Conservation (phyloP, 2,329 filamentous ascomycete genomes). For the Aspergillus pseudoterreus region DNA sequence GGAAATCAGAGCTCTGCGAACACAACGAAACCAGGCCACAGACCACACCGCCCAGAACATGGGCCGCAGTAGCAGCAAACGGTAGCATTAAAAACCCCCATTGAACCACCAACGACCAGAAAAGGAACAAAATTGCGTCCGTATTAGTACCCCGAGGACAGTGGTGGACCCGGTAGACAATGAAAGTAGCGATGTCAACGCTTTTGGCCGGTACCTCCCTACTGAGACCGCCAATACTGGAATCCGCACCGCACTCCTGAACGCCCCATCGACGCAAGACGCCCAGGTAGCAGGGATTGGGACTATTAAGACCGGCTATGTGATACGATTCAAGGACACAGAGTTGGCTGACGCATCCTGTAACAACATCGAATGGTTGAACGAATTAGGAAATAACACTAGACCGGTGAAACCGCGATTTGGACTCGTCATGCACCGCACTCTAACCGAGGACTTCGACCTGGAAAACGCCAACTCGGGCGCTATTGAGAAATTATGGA, state of each 20-base stretch:
- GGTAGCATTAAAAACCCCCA: too few relatives aligned
- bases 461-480: conserved; percentile 6
- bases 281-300: conserved; percentile 13
- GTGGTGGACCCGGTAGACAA: too few relatives aligned
- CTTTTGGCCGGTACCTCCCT: background rate
- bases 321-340: conserved; percentile 20
- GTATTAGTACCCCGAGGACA: too few relatives aligned
- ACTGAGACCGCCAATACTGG: background rate
- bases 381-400: conserved; percentile 16
- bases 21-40: too few relatives aligned
- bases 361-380: conserved; percentile 19
- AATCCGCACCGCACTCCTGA: background rate
- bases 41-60: too few relatives aligned
- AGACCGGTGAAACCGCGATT: conserved; percentile 19
- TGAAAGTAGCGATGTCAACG: background rate
- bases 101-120: too few relatives aligned
- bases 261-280: conserved; percentile 9
- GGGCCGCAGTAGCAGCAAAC: too few relatives aligned
- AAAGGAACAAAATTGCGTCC: too few relatives aligned
- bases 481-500: conserved; percentile 15
- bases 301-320: conserved; percentile 19
- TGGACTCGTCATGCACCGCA: conserved; percentile 16
- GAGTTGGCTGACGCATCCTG: conserved; percentile 15
- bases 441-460: conserved; percentile 17
- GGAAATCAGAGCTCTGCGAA: too few relatives aligned